phyloP scores from a whole-genome alignment of 176 grass and related monocot species.

The Thalia dealbata region DNA sequence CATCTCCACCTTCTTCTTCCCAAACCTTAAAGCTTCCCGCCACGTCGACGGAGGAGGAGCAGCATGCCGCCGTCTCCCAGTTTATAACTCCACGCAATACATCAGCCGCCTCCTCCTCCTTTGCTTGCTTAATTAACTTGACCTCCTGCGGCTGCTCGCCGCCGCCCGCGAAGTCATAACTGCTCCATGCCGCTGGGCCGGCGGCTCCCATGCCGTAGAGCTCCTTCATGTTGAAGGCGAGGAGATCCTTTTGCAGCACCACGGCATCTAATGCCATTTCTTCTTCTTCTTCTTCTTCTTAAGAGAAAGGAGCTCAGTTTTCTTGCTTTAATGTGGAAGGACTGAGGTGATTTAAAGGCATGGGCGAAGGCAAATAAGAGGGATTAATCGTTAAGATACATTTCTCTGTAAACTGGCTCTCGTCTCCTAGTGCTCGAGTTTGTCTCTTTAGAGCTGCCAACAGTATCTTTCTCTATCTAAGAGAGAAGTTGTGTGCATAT shows the following conservation, averaged over 20 bases:
- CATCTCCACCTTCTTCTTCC: too few relatives aligned
- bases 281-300: too few relatives aligned
- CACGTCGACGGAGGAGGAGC: constrained; percentile 27
- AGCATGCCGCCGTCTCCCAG: neutral
- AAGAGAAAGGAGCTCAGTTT: neutral
- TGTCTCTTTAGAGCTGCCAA: too few relatives aligned
- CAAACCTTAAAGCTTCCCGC: constrained; percentile 13
- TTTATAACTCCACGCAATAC: neutral
- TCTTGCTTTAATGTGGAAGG: neutral
- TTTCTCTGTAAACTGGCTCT: too few relatives aligned
- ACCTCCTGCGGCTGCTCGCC: neutral
- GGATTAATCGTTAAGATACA: too few relatives aligned
- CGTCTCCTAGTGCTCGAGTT: too few relatives aligned
- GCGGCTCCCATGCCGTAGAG: constrained; percentile 24
- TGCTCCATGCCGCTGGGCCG: constrained; percentile 18
- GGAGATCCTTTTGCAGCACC: constrained; percentile 38
- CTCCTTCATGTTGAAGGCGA: constrained; percentile 25
- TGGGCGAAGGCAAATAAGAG: neutral
- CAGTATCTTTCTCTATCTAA: too few relatives aligned
- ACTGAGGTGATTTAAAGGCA: neutral
- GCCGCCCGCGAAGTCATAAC: constrained; percentile 2
- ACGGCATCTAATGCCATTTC: constrained; percentile 65
- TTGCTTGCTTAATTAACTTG: neutral
- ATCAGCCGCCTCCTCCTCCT: neutral
- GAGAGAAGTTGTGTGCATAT: too few relatives aligned